Percentiles rank a stretch among this genome's conserved stretches.
phyloP scores from a whole-genome alignment of 2,329 filamentous ascomycete genomes.

The Colletotrichum sojae region DNA sequence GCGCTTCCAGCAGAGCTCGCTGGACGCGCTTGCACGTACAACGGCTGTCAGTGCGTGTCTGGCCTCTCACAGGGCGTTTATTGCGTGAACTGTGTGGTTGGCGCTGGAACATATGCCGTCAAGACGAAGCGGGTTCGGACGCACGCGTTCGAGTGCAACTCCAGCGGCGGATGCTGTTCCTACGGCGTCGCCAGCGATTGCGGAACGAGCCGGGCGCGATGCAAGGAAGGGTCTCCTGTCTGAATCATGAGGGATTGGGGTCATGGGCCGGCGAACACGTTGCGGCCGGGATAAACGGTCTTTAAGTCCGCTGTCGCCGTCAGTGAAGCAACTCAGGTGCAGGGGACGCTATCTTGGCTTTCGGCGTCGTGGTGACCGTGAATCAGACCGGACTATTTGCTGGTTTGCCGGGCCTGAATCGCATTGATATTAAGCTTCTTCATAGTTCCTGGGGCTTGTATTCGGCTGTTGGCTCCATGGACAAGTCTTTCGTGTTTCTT shows the following conservation, averaged over 20 bases:
- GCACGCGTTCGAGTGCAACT: conserved; percentile 44
- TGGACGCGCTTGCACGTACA: conserved; percentile 41
- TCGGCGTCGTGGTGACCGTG: too few species aligned
- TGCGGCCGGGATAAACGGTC: too few species aligned
- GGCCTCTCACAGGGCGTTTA: conserved; percentile 42
- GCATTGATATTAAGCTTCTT: too few species aligned
- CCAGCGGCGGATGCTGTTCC: conserved; percentile 43
- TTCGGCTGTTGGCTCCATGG: too few species aligned
- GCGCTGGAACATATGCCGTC: conserved; percentile 43
- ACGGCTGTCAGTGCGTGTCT: conserved; percentile 43
- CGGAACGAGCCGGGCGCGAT: conserved; percentile 33
- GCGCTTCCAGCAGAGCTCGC: conserved; percentile 28
- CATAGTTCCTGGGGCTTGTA: too few species aligned
- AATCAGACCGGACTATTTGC: too few species aligned
- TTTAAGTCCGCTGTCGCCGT: too few species aligned
- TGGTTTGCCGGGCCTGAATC: too few species aligned
- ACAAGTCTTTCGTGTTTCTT: too few species aligned
- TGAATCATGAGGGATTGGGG: neutral
- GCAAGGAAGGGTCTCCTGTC: conserved; percentile 20
- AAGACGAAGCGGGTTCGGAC: conserved; percentile 41
- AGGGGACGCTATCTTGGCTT: too few species aligned
- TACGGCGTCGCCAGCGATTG: conserved; percentile 43
- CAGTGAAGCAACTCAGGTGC: too few species aligned
- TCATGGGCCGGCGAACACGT: too few species aligned
- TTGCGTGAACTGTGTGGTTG: conserved; percentile 44